Base-by-base conservation (phyloP, 2,329 filamentous ascomycete species). In the Aspergillus melleus region DNA sequence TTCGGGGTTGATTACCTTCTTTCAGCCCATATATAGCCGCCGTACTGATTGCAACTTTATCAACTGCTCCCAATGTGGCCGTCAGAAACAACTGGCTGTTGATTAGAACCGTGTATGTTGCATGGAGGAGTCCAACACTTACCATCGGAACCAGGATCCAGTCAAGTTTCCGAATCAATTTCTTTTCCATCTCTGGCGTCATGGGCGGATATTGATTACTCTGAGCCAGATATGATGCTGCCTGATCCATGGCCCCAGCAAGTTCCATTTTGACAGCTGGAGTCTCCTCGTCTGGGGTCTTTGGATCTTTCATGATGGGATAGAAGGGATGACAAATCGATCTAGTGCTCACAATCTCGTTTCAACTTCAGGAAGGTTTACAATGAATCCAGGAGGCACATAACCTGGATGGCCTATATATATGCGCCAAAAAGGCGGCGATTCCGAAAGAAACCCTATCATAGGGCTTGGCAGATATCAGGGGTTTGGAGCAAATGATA, bases 121-220 rank as follows among this genome's bases (percentile, higher is more conserved):
- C 10, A 39, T 1, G 4, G 19, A 44, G 19, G 16, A 2, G 8
- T 22, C 22, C 10, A 12, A 20, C 26, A 84, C 64, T 83, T 20
- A 87, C 74, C 49, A 87, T 74, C 1, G 85, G 84, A n/a, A 87
- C 79, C 12, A 87, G 73, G 14, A 75, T 75, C 66, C 74, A 77
- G 67, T 87, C 85, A 59, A 87, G 85, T 69, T 85, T 86, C 20
- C 80, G 76, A 46, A 86, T 62, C 50, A 74, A 29, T 47, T 57
- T 68, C 42, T 58, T 70, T 60, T 73, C 71, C 16, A 61, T 61
- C 36, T 66, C 64, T 5, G 61, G 56, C 2, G 69, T 61, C 59
- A 72, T 49, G 5, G 69, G 66, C 1, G 62, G 64, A 16, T 68
- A 66, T 12, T 58, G 57, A 20, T 51, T 24, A 14, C 55, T 54